Evolutionary conservation across 768 basidiomycete species (phyloP).

Genomic region (Leccinum aurantiacum): DNA sequence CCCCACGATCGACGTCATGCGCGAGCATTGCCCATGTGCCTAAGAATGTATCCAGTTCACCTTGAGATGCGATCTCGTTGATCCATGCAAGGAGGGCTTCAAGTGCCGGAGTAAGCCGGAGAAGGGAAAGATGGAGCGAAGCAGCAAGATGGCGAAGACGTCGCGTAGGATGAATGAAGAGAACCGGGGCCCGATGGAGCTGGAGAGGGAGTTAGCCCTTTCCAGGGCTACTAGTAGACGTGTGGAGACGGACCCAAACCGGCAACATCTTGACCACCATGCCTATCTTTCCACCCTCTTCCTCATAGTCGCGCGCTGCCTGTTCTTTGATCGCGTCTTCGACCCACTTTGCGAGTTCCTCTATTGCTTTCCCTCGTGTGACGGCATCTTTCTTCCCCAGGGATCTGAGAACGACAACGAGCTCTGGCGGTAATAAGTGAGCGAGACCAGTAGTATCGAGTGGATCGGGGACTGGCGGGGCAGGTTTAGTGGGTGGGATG

Average conservation of each 20-base stretch:
- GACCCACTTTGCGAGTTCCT: slow-evolving; percentile 76
- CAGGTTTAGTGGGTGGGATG: slow-evolving; percentile 81
- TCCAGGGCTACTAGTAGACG: slow-evolving; percentile 3
- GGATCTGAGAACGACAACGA: slow-evolving; percentile 77
- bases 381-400: slow-evolving; percentile 88
- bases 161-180: slow-evolving; percentile 79
- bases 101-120: slow-evolving; percentile 51
- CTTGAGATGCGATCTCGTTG: slow-evolving; percentile 44
- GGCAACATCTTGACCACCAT: slow-evolving; percentile 65
- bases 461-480: slow-evolving; percentile 76
- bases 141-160: slow-evolving; percentile 65
- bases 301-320: slow-evolving; percentile 35
- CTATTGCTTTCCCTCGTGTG: slow-evolving; percentile 81
- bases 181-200: slow-evolving; percentile 84
- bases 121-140: slow-evolving; percentile 61
- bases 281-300: slow-evolving; percentile 19
- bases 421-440: slow-evolving; percentile 70
- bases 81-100: slow-evolving; percentile 52
- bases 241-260: slow-evolving; percentile 74
- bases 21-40: slow-evolving; percentile 74
- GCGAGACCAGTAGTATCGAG: slow-evolving; percentile 82
- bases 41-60: slow-evolving; percentile 56
- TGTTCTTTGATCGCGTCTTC: slow-evolving; percentile 47
- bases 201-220: slow-evolving; percentile 31
- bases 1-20: slow-evolving; percentile 69